These are phyloP conservation scores for Fusarium siculi DNA, from an alignment of 2,329 filamentous ascomycete genomes.

Conservation along the genomic window DNA sequence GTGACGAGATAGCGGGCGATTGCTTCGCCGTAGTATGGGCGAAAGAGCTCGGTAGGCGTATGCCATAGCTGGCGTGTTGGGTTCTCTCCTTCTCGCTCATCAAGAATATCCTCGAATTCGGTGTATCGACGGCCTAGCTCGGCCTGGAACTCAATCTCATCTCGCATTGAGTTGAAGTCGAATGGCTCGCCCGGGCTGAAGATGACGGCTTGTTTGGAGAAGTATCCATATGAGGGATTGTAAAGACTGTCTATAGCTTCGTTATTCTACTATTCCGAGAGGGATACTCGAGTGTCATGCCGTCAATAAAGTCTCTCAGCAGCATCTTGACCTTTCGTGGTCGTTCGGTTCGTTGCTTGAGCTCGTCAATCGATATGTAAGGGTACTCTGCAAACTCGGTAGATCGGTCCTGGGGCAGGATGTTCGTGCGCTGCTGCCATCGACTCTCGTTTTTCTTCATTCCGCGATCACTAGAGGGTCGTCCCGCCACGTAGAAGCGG, in stretches of 20 bases:
- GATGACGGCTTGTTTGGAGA: conserved; percentile 95
- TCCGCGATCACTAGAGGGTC: conserved; percentile 51
- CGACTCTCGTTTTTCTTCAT: conserved; percentile 69
- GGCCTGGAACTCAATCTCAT: conserved; percentile 86
- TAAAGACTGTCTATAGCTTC: conserved; percentile 80
- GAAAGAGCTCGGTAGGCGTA: conserved; percentile 96
- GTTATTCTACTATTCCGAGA: conserved; percentile 34
- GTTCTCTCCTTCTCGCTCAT: conserved; percentile 72
- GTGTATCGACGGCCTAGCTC: conserved; percentile 83
- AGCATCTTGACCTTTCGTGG: conserved; percentile 95
- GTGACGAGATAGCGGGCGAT: conserved; percentile 95
- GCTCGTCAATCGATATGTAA: conserved; percentile 82
- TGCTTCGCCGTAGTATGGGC: conserved; percentile 95
- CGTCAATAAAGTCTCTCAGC: conserved; percentile 96
- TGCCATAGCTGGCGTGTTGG: conserved; percentile 94
- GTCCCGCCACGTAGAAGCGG: conserved; percentile 45
- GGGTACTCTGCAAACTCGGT: conserved; percentile 87
- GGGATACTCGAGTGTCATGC: conserved; percentile 56
- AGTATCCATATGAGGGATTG: conserved; percentile 95
- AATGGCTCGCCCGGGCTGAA: conserved; percentile 94
- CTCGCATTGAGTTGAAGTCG: conserved; percentile 81
- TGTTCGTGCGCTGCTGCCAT: conserved; percentile 86
- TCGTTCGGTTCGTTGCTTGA: conserved; percentile 77
- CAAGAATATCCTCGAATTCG: conserved; percentile 89
- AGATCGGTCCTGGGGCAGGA: conserved; percentile 79